These are phyloP conservation scores for Micromonas pusilla DNA, from an alignment of 139 green algal species.

Conservation along the genomic window DNA sequence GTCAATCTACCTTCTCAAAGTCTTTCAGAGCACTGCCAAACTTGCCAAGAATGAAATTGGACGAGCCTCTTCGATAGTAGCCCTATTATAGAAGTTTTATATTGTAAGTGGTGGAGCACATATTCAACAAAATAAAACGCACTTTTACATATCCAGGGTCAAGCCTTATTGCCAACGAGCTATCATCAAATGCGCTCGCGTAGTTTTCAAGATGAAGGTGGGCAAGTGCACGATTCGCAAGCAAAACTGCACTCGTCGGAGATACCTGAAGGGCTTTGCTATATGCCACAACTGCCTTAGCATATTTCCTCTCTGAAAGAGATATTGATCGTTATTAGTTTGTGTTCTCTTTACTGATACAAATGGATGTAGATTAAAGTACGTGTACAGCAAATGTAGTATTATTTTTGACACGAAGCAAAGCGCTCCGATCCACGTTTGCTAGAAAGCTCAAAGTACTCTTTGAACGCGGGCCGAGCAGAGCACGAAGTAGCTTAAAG, in stretches of 20 bases:
- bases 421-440: too few species aligned
- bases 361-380: too few species aligned
- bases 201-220: slow-evolving; percentile 84
- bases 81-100: slow-evolving; percentile 46
- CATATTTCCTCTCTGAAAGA: background rate
- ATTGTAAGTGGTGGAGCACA: background rate
- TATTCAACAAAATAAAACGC: slow-evolving; percentile 25
- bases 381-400: too few species aligned
- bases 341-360: too few species aligned
- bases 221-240: slow-evolving; percentile 78
- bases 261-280: background rate
- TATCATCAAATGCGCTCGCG: slow-evolving; percentile 82
- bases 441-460: too few species aligned
- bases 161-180: slow-evolving; percentile 69
- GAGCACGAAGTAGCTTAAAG: too few species aligned
- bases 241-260: slow-evolving; percentile 63
- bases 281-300: background rate
- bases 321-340: too few species aligned
- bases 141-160: slow-evolving; percentile 84
- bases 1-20: slow-evolving; percentile 64
- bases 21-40: slow-evolving; percentile 85
- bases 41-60: slow-evolving; percentile 76
- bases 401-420: too few species aligned
- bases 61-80: slow-evolving; percentile 88
- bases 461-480: too few species aligned